Conservation (phyloP, 768 basidiomycete species). For the Hydnomerulius pinastri region DNA sequence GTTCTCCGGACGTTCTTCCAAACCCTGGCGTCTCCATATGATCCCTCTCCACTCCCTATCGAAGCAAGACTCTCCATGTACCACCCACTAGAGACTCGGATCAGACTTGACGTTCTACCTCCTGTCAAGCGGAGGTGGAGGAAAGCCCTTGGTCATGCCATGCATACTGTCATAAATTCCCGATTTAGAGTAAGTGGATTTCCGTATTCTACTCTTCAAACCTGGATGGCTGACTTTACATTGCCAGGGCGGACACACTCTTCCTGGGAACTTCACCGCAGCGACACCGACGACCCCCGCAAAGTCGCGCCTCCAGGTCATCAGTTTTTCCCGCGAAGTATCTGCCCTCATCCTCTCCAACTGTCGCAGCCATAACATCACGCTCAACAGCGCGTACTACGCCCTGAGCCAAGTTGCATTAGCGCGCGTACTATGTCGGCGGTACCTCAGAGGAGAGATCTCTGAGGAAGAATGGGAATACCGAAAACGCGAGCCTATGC, state of each 20-base stretch:
- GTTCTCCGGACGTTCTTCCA: slow-evolving; percentile 47
- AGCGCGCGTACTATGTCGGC: slow-evolving; percentile 47
- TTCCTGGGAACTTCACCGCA: slow-evolving; percentile 43
- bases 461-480: slow-evolving; percentile 51
- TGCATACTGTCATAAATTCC: slow-evolving; percentile 32
- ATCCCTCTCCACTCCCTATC: slow-evolving; percentile 22
- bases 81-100: slow-evolving; percentile 40
- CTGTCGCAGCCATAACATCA: slow-evolving; percentile 44
- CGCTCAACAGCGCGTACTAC: slow-evolving; percentile 51
- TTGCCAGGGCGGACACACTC: slow-evolving; percentile 55
- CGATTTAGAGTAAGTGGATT: slow-evolving; percentile 36
- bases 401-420: slow-evolving; percentile 52
- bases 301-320: slow-evolving; percentile 27
- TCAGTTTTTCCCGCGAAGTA: slow-evolving; percentile 28
- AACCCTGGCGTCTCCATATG: slow-evolving; percentile 26
- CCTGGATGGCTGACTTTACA: not conserved
- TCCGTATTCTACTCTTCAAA: not conserved
- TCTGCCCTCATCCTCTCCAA: slow-evolving; percentile 33
- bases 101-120: slow-evolving; percentile 32
- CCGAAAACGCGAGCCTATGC: slow-evolving; percentile 50
- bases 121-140: slow-evolving; percentile 46
- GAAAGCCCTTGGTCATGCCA: slow-evolving; percentile 42
- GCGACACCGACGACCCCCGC: slow-evolving; percentile 43
- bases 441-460: slow-evolving; percentile 47
- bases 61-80: slow-evolving; percentile 42